Base-by-base conservation (phyloP, 2,329 filamentous ascomycete species). In the Trichoderma koningiopsis region DNA sequence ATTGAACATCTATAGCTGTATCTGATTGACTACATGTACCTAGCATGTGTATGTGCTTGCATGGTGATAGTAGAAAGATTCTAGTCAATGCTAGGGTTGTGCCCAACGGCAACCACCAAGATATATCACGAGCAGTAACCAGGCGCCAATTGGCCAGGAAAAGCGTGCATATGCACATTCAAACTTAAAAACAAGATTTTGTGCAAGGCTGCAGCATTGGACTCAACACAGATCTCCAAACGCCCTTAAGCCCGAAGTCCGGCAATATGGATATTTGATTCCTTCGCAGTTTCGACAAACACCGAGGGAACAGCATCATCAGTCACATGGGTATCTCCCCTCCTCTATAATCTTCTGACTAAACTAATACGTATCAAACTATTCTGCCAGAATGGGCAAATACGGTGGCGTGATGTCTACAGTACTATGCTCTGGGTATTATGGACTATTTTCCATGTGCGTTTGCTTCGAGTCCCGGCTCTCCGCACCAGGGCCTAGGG, bases 211-310 rank as follows among this genome's bases (percentile, higher is more conserved):
- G 47, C 47, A 49, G 47, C 47, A 10, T 13, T 16, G 11, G 37
- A n/a, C n/a, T 19, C 31, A 22, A 22, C 14, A n/a, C 6, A 14
- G 6, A 37, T 16, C 24, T 49, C n/a, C 7, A 22, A n/a, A 33
- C 33, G 62, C 37, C 58, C 66, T 68, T 62, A 63, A 63, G 35
- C 66, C 66, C 66, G 58, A 68, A 49, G 43, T 29, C 58, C 66
- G 66, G 31, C 16, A 35, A 5, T 29, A 14, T 19, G 31, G 27
- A 16, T 27, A 43, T 19, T 35, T 14, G 33, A 35, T 35, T 14
- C 27, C 40, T 37, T 35, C 40, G 59, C 59, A 31, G 19, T n/a
- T 47, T 49, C 6, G 40, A 19, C 33, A 52, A 62, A 47, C 27
- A 27, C 59, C 59, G 59, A 62, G 37, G 16, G 8, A 16, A 27